Percentiles rank a stretch among this genome's conserved stretches.
These are phyloP conservation scores for Annulohypoxylon nitens DNA, from an alignment of 495 filamentous ascomycete genomes.

Conservation along the genomic window DNA sequence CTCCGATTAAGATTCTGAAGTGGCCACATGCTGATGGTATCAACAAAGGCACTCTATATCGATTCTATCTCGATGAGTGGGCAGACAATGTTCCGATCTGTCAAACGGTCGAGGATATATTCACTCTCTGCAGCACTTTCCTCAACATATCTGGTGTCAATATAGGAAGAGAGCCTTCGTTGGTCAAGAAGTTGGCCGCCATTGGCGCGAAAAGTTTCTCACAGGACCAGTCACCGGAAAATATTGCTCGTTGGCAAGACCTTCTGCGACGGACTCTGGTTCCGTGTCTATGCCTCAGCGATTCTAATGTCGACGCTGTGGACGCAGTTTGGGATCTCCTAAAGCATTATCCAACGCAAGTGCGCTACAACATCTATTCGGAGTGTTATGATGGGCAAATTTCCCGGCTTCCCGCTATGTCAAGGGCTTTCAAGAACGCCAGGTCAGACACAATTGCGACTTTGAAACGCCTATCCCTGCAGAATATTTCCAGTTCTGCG, in stretches of 20 bases:
- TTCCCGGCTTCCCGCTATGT: constrained; percentile 81
- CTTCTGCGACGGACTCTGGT: constrained; percentile 85
- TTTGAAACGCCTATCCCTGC: constrained; percentile 86
- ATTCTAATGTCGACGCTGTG: constrained; percentile 83
- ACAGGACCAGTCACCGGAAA: constrained; percentile 75
- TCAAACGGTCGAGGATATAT: constrained; percentile 89
- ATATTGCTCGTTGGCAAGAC: constrained; percentile 79
- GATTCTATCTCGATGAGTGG: constrained; percentile 99
- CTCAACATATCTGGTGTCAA: constrained; percentile 87
- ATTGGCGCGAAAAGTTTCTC: constrained; percentile 83
- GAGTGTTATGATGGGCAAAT: constrained; percentile 88
- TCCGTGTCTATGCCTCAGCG: constrained; percentile 85
- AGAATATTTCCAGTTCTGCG: constrained; percentile 87
- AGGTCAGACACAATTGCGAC: constrained; percentile 81
- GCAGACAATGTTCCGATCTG: constrained; percentile 91
- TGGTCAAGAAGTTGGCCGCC: constrained; percentile 82
- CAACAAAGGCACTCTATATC: constrained; percentile 78
- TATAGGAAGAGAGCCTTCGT: constrained; percentile 82
- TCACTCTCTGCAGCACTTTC: constrained; percentile 86
- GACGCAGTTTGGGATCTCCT: constrained; percentile 88
- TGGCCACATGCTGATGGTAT: constrained; percentile 87
- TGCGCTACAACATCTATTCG: constrained; percentile 89
- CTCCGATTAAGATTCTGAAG: constrained; percentile 72
- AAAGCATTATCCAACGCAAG: constrained; percentile 77
- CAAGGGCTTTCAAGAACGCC: constrained; percentile 79